A percentile compares a stretch with the other conserved stretches of the same genome.
Conservation (phyloP, 495 filamentous ascomycete species). For the Talaromyces ruber region DNA sequence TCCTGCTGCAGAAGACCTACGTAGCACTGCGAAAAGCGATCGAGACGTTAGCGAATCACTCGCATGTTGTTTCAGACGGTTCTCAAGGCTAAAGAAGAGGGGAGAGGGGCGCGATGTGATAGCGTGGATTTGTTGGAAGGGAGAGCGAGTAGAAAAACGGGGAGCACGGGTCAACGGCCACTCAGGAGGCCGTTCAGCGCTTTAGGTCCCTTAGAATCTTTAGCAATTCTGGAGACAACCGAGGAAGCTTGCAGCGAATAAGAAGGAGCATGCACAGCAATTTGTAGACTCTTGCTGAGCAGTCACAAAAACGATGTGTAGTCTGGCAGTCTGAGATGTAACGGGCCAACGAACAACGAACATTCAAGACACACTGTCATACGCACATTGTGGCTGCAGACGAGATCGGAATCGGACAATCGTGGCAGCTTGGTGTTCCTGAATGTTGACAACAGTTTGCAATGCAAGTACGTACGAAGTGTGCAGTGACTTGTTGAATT, state of each 20-base stretch:
- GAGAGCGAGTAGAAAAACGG: background rate
- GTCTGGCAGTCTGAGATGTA: background rate
- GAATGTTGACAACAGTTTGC: background rate
- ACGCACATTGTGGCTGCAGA: constrained; percentile 1
- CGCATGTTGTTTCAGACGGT: background rate
- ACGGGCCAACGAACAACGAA: background rate
- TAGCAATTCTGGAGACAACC: background rate
- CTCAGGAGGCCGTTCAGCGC: background rate
- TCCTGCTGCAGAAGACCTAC: background rate
- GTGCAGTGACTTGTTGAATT: background rate
- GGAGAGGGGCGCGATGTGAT: constrained; percentile 5
- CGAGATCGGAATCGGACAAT: background rate
- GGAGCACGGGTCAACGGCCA: background rate
- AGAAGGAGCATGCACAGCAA: background rate
- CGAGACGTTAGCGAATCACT: background rate
- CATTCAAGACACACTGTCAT: background rate
- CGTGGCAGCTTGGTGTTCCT: background rate
- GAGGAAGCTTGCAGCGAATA: background rate
- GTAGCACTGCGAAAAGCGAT: background rate
- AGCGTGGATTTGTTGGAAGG: background rate
- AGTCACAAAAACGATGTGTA: background rate
- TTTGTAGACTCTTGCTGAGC: background rate
- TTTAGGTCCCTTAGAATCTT: background rate
- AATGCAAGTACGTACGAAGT: background rate
- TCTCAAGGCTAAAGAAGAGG: background rate